Evolutionary conservation across 371 early-diverging fungal genomes (phyloP), one percentile per base, ranked within the genome.

Genomic region (Actinomortierella ambigua): DNA sequence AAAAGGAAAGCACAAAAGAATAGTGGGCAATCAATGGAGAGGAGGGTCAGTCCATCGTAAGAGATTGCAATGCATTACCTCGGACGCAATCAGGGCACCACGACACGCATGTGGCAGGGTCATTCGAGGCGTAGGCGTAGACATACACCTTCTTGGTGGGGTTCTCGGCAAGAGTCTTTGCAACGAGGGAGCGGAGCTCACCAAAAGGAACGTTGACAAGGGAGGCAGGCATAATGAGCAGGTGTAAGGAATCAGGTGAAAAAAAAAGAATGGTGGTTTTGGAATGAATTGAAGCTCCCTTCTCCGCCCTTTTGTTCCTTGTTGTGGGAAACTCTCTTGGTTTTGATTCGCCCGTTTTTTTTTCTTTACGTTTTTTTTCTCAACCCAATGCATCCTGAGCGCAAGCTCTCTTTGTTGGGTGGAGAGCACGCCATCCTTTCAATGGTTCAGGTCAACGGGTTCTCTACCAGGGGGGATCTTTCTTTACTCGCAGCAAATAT

Each of bases 81-180:
- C 42, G 58, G 43, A 73, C 83, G 59, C 86, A 85, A 65, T 85
- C 86, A 42, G 85, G 85, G 68, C 86, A 86, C 86, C 86, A 86
- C 20, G 84, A 84, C 73, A 81, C 78, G 42, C 79, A 76, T 13
- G 84, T 84, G 51, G 50, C 58, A 44, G 75, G 69, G 58, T 75
- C 75, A 20, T 42, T 59, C 15, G 66, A 65, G 15, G 66, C 73
- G 27, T 59, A 71, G 15, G 43, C 65, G 57, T 71, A 71, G 54
- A 65, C 54, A 53, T 42, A 71, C 53, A 71, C 53, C 40, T 71
- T 59, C 42, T 71, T 62, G 18, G 57, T 46, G 60, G 65, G 24
- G 22, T 65, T 59, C n/a, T 61, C 60, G 34, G 66, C 60, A 27
- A 60, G 34, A 29, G 58, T 29, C 14, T 47, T 55, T 6, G 61